Percentiles rank a stretch among this genome's conserved stretches.
phyloP scores from a whole-genome alignment of 2,329 filamentous ascomycete species.

The Penicillium olsonii region DNA sequence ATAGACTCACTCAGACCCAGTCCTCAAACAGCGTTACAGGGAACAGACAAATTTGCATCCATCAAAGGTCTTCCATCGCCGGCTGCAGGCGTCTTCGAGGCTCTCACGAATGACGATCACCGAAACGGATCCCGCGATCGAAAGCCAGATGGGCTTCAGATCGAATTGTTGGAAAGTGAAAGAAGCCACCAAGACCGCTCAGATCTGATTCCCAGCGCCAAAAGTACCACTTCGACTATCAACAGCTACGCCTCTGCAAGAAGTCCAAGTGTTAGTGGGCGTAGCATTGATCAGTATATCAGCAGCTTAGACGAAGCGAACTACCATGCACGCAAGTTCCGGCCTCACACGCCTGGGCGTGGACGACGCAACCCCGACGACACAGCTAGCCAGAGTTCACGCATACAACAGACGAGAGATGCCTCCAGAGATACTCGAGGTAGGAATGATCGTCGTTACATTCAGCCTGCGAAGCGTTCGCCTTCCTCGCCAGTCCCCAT shows the following conservation, averaged over 20 bases:
- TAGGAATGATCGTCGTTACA: slow-evolving; percentile 65
- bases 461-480: slow-evolving; percentile 77
- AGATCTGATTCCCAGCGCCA: slow-evolving; percentile 53
- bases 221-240: slow-evolving; percentile 39
- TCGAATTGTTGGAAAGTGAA: slow-evolving; percentile 59
- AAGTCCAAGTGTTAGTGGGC: slow-evolving; percentile 61
- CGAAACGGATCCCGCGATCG: slow-evolving; percentile 68
- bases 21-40: slow-evolving; percentile 66
- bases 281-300: slow-evolving; percentile 80
- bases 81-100: slow-evolving; percentile 63
- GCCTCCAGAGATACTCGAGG: slow-evolving; percentile 68
- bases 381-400: slow-evolving; percentile 51
- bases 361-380: slow-evolving; percentile 50
- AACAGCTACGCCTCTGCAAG: slow-evolving; percentile 53
- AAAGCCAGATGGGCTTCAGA: slow-evolving; percentile 73
- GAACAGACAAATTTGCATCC: slow-evolving; percentile 61
- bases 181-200: slow-evolving; percentile 55
- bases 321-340: slow-evolving; percentile 57
- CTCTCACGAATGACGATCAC: slow-evolving; percentile 60
- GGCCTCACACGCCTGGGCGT: slow-evolving; percentile 51
- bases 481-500: slow-evolving; percentile 91
- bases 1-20: slow-evolving; percentile 44
- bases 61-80: slow-evolving; percentile 67
- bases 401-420: slow-evolving; percentile 58
- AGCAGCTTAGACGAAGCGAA: slow-evolving; percentile 79